Base-by-base conservation (phyloP, 352 stramenopile species). In the Globisporangium nunn region DNA sequence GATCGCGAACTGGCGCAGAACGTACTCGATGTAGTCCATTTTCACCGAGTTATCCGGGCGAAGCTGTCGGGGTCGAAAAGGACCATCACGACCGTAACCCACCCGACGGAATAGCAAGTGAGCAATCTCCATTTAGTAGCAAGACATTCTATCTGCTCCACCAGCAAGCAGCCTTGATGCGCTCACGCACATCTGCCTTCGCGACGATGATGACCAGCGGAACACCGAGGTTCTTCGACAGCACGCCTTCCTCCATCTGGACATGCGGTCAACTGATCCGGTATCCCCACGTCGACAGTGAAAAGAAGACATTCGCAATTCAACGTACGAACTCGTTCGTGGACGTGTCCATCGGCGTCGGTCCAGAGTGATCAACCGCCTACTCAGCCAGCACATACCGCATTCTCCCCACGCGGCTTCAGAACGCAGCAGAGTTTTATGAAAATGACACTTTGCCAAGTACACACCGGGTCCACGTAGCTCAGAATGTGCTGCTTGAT, bases 11-110 rank as follows among this genome's bases (percentile, higher is more conserved):
- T 90, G 79, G 41, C 84, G 84, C 37, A 93, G 67, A 5, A 72
- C 81, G 54, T 80, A 92, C 66, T 93, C 79, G 43, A 92, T 79
- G 62, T 86, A 93, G 62, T 93, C 84, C 74, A 91, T 88, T 60
- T 92, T 89, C 18, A 90, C 62, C 6, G 84, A 91, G 65, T 88
- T 90, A 51, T 93, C 84, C 6, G 74, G 74, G 31, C 79, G 75
- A 50, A 87, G 56, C 80, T 88, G 59, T 37, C 33, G 6, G 0
- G 33, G 33, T 11, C 33, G 33, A 37, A 37, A 8, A 37, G 33
- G 33, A 33, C 33, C 31, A 31, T 6, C 17, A 54, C 49, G 23
- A 44, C 4, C 6, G 17, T 18, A 51, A 10, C 4, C 54, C 30
- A 41, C 11, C 15, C 6, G 29, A 14, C n/a, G 33, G 45, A 5